Evolutionary conservation across 2,329 filamentous ascomycete genomes (phyloP).

Genomic region (Phialemoniopsis sp.): DNA sequence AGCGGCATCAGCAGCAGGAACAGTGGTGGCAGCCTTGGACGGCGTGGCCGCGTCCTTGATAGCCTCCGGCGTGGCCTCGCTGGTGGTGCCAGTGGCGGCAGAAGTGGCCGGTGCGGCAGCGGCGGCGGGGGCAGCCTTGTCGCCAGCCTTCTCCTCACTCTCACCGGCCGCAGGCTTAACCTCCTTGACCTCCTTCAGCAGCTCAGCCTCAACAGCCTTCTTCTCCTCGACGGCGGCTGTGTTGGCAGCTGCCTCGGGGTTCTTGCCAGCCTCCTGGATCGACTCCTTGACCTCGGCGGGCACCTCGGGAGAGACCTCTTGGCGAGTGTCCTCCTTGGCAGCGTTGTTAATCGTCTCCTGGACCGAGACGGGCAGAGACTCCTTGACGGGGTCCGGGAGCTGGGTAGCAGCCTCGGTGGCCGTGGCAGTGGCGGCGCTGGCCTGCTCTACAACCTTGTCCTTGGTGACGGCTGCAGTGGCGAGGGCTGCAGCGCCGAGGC

Average conservation of each 20-base stretch:
- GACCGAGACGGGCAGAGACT: conserved; percentile 42
- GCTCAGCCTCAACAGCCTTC: conserved; percentile 68
- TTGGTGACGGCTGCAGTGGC: conserved; percentile 26
- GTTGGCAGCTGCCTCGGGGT: conserved; percentile 70
- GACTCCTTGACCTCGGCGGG: conserved; percentile 55
- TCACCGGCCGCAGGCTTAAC: conserved; percentile 26
- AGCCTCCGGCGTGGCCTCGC: conserved; percentile 3
- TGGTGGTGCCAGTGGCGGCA: conserved; percentile 4
- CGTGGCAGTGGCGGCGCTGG: conserved; percentile 19
- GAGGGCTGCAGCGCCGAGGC: conserved; percentile 19
- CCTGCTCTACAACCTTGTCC: conserved; percentile 32
- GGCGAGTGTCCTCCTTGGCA: conserved; percentile 33
- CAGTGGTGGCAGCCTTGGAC: background rate
- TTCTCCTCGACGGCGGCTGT: conserved; percentile 70
- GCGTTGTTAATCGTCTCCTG: conserved; percentile 41
- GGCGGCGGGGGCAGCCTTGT: conserved; percentile 8
- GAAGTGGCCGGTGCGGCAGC: conserved; percentile 13
- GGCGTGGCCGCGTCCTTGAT: background rate
- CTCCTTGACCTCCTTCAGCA: conserved; percentile 59
- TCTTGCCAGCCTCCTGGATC: conserved; percentile 51
- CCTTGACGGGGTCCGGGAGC: conserved; percentile 51
- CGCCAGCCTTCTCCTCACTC: conserved; percentile 12
- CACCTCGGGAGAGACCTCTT: conserved; percentile 45
- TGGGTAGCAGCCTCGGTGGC: conserved; percentile 36
- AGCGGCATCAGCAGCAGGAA: background rate